Evolutionary conservation across 345 rosid genomes (phyloP).

Genomic region (Gynandropsis gynandra): DNA sequence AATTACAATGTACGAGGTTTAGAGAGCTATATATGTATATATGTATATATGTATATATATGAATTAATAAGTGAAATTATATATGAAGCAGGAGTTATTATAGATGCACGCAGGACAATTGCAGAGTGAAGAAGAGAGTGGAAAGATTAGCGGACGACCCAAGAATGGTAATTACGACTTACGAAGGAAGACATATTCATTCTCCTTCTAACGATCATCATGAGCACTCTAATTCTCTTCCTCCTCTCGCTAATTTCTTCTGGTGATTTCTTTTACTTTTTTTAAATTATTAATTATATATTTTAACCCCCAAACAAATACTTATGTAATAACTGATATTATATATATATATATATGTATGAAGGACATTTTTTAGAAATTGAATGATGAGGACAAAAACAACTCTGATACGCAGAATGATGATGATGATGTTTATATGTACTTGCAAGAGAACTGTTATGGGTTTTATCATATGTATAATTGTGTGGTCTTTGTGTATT

Average conservation of each 20-base stretch:
- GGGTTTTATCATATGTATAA: too few species aligned
- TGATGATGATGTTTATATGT: too few species aligned
- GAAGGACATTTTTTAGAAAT: too few species aligned
- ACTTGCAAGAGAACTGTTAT: too few species aligned
- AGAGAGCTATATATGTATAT: too few species aligned
- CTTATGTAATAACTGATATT: too few species aligned
- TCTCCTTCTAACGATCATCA: slow-evolving; percentile 75
- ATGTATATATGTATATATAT: too few species aligned
- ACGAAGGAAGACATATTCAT: slow-evolving; percentile 90
- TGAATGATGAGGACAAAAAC: too few species aligned
- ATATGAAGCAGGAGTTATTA: slow-evolving; percentile 73
- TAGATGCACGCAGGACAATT: slow-evolving; percentile 87
- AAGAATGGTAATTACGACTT: slow-evolving; percentile 96
- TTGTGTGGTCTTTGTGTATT: too few species aligned
- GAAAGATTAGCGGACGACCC: slow-evolving; percentile 98
- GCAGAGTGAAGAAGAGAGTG: slow-evolving; percentile 92
- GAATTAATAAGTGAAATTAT: neutral
- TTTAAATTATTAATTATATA: neutral
- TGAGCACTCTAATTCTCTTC: slow-evolving; percentile 35
- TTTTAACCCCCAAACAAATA: neutral
- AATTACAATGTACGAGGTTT: too few species aligned
- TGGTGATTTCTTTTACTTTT: slow-evolving; percentile 34
- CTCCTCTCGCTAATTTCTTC: slow-evolving; percentile 53
- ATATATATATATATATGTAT: too few species aligned
- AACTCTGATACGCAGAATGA: too few species aligned